These are phyloP conservation scores for Cladorrhinum samala DNA, from an alignment of 495 filamentous ascomycete genomes.

Conservation along the genomic window DNA sequence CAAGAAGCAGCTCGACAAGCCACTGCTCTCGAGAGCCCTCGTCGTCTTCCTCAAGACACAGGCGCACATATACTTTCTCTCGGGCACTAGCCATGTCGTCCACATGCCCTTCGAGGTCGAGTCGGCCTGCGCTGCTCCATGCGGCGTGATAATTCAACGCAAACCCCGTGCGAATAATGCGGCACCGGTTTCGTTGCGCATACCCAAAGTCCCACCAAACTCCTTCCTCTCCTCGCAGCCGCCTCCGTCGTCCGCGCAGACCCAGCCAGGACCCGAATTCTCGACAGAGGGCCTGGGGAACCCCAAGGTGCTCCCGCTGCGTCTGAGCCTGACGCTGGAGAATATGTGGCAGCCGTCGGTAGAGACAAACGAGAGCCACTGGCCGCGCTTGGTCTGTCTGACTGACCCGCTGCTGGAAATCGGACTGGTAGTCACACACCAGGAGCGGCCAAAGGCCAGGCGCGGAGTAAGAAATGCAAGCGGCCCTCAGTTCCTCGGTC, in stretches of 20 bases:
- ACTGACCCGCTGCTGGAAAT: conserved; percentile 84
- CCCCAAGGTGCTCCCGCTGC: conserved; percentile 42
- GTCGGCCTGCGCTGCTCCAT: conserved; percentile 71
- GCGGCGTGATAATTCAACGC: conserved; percentile 78
- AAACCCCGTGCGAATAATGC: conserved; percentile 45
- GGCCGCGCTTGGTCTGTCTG: conserved; percentile 76
- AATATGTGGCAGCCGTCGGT: conserved; percentile 45
- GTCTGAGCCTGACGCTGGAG: conserved; percentile 38
- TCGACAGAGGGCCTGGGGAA: conserved; percentile 46
- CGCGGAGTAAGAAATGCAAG: conserved; percentile 10
- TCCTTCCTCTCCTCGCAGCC: conserved; percentile 69
- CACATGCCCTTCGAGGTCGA: conserved; percentile 94
- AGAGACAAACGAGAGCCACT: conserved; percentile 47
- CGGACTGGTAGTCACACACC: conserved; percentile 65
- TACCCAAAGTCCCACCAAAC: conserved; percentile 62
- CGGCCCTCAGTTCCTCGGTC: conserved; percentile 46
- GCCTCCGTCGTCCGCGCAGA: conserved; percentile 34
- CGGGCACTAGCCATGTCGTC: conserved; percentile 80
- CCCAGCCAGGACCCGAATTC: conserved; percentile 41
- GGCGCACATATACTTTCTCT: conserved; percentile 87
- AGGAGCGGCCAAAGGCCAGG: conserved; percentile 24
- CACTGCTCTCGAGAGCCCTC: conserved; percentile 57
- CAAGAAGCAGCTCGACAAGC: conserved; percentile 15
- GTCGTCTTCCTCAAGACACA: conserved; percentile 91
- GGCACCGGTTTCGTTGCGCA: conserved; percentile 39